Conservation (phyloP, 495 filamentous ascomycete genomes). For the Podospora tetraspora region DNA sequence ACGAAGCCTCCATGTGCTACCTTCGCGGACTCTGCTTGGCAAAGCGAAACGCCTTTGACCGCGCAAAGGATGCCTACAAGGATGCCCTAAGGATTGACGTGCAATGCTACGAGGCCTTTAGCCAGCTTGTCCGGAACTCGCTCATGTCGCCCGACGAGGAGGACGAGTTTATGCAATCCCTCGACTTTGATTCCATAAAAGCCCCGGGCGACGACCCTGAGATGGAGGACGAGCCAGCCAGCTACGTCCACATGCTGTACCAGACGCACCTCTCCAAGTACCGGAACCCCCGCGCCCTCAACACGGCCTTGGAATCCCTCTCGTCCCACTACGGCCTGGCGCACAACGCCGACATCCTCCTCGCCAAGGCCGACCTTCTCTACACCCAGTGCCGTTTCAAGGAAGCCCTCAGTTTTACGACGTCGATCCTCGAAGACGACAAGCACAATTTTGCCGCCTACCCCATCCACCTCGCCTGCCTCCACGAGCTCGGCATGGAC, state of each 20-base stretch:
- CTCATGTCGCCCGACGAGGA: slow-evolving; percentile 98
- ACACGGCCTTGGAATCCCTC: slow-evolving; percentile 81
- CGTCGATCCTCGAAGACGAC: slow-evolving; percentile 70
- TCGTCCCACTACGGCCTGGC: slow-evolving; percentile 88
- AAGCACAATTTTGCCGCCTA: slow-evolving; percentile 86
- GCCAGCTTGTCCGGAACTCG: slow-evolving; percentile 94
- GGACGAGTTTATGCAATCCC: slow-evolving; percentile 81
- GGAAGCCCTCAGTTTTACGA: slow-evolving; percentile 77
- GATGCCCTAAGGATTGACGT: slow-evolving; percentile 94
- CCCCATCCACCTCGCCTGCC: slow-evolving; percentile 85
- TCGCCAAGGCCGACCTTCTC: slow-evolving; percentile 84
- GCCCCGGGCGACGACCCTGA: slow-evolving; percentile 49
- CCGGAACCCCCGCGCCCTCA: slow-evolving; percentile 76
- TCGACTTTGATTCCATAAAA: slow-evolving; percentile 81
- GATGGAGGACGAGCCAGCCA: slow-evolving; percentile 69
- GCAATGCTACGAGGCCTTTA: slow-evolving; percentile 96
- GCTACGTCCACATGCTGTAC: slow-evolving; percentile 96
- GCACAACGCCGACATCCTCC: slow-evolving; percentile 82
- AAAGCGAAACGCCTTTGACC: slow-evolving; percentile 95
- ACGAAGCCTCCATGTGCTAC: slow-evolving; percentile 97
- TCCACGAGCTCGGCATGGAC: slow-evolving; percentile 79
- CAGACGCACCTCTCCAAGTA: slow-evolving; percentile 96
- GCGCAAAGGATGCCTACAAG: slow-evolving; percentile 97
- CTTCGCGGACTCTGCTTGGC: slow-evolving; percentile 89
- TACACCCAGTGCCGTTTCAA: slow-evolving; percentile 94